Conservation (phyloP, 2,329 filamentous ascomycete genomes). For the Colletotrichum higginsianum region DNA sequence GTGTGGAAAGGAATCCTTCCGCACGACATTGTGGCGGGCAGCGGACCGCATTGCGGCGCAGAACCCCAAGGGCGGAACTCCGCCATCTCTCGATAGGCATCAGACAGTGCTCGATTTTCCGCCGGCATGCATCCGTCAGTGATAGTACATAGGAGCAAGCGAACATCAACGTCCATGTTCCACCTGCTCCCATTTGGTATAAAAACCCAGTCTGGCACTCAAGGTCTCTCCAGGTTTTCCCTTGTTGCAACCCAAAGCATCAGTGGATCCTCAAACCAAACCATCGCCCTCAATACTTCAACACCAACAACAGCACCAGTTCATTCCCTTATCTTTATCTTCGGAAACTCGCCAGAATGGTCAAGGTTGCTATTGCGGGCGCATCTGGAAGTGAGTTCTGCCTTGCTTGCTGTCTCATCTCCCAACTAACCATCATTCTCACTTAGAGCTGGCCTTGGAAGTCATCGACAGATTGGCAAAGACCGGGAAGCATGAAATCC, state of each 20-base stretch:
- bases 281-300: no score
- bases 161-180: no score
- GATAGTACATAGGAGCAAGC: no score
- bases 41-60: background rate
- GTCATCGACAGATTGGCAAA: constrained; percentile 43
- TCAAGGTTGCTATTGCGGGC: constrained; percentile 40
- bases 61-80: background rate
- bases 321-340: background rate
- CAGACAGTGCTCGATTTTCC: background rate
- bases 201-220: background rate
- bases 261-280: background rate
- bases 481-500: constrained; percentile 44
- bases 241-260: background rate
- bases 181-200: background rate
- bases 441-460: constrained; percentile 43
- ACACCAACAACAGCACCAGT: no score
- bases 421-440: background rate
- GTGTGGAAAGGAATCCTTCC: background rate
- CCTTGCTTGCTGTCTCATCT: background rate
- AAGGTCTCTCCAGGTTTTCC: no score
- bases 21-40: background rate
- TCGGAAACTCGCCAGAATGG: constrained; percentile 11
- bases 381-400: constrained; percentile 32
- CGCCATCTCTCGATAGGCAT: background rate
- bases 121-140: background rate